phyloP scores from a whole-genome alignment of 2,329 filamentous ascomycete genomes.

The Microcera coccophila region DNA sequence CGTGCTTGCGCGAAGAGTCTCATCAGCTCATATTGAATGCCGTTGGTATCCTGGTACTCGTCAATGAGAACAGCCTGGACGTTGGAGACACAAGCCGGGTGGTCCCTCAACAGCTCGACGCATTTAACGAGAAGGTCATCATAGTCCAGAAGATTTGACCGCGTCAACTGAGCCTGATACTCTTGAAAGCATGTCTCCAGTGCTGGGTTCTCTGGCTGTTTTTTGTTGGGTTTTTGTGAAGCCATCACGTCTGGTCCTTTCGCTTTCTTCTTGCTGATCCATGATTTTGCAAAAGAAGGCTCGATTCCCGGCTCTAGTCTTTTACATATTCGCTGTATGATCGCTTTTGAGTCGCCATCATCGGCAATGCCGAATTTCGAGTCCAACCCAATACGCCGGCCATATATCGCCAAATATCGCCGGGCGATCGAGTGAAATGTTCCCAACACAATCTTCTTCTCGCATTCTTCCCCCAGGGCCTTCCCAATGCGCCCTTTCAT shows the following conservation, averaged over 20 bases:
- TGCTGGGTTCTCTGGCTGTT: conserved; percentile 46
- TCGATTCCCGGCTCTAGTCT: conserved; percentile 66
- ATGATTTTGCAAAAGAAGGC: conserved; percentile 62
- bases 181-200: conserved; percentile 66
- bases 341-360: conserved; percentile 70
- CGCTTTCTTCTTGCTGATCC: conserved; percentile 69
- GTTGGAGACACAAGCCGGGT: conserved; percentile 80
- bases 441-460: conserved; percentile 75
- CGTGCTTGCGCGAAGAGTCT: conserved; percentile 71
- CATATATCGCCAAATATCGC: conserved; percentile 79
- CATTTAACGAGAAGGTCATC: conserved; percentile 87
- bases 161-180: conserved; percentile 72
- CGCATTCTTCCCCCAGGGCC: conserved; percentile 72
- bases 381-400: conserved; percentile 74
- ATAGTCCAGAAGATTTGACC: conserved; percentile 85
- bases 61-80: conserved; percentile 90
- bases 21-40: conserved; percentile 94
- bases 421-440: conserved; percentile 94
- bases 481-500: conserved; percentile 86
- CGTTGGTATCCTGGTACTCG: conserved; percentile 96
- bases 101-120: conserved; percentile 67
- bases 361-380: conserved; percentile 91
- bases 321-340: conserved; percentile 80
- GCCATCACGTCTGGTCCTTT: conserved; percentile 48
- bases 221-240: conserved; percentile 35